Conservation (phyloP, 2,329 filamentous ascomycete genomes). For the Curvularia verruculosa region DNA sequence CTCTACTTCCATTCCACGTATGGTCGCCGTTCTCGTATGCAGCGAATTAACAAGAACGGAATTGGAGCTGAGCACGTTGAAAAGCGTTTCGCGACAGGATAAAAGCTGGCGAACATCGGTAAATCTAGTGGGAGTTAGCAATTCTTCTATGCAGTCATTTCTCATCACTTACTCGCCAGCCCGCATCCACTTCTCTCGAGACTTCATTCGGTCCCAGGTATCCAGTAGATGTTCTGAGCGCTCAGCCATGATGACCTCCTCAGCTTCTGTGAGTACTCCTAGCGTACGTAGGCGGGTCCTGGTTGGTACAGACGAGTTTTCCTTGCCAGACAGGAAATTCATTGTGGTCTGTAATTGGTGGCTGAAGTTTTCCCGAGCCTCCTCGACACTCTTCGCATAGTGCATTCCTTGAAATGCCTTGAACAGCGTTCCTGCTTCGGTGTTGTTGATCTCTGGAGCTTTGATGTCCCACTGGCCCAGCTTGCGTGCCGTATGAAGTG, state of each 20-base stretch:
- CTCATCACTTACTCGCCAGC: slow-evolving; percentile 67
- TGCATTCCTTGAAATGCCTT: slow-evolving; percentile 80
- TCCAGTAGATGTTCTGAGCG: slow-evolving; percentile 66
- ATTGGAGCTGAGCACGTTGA: slow-evolving; percentile 78
- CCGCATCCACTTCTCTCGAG: slow-evolving; percentile 78
- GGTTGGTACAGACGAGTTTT: slow-evolving; percentile 31
- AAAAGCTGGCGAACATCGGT: slow-evolving; percentile 80
- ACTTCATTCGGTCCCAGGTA: slow-evolving; percentile 67
- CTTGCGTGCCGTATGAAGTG: slow-evolving; percentile 78
- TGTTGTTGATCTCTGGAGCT: slow-evolving; percentile 66
- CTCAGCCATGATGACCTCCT: slow-evolving; percentile 72
- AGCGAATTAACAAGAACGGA: slow-evolving; percentile 66
- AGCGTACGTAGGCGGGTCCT: slow-evolving; percentile 52
- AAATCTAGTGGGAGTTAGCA: slow-evolving; percentile 61
- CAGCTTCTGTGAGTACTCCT: slow-evolving; percentile 79
- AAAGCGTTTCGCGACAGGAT: slow-evolving; percentile 80
- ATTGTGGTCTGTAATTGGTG: slow-evolving; percentile 62
- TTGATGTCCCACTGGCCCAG: slow-evolving; percentile 93
- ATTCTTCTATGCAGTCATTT: slow-evolving; percentile 1
- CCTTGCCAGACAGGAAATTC: slow-evolving; percentile 37
- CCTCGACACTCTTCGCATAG: slow-evolving; percentile 63
- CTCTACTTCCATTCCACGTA: slow-evolving; percentile 74
- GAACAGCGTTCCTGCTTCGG: slow-evolving; percentile 74
- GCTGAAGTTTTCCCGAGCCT: slow-evolving; percentile 65
- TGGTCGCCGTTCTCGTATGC: slow-evolving; percentile 66